A percentile compares a stretch with the other conserved stretches of the same genome.
phyloP scores from a whole-genome alignment of 306 rosid genomes.

The Alnus glutinosa region DNA sequence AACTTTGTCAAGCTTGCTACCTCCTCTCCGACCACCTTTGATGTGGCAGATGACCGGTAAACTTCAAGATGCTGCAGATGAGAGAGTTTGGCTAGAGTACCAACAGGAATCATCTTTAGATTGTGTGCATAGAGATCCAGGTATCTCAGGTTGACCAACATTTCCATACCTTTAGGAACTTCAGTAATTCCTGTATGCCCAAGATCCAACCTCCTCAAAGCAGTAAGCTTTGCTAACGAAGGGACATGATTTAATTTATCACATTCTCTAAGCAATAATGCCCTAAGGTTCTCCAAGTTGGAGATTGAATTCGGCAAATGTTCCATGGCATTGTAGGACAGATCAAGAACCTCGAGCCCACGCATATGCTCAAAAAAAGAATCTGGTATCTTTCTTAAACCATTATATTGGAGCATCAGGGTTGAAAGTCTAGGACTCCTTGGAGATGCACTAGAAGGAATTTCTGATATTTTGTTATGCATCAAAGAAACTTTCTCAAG shows the following conservation, averaged over 20 bases:
- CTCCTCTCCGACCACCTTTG: constrained; percentile 3
- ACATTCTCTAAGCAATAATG: constrained; percentile 16
- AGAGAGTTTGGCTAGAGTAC: neutral
- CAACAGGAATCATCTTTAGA: neutral
- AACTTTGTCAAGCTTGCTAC: constrained; percentile 13
- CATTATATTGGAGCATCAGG: neutral
- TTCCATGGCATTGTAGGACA: constrained; percentile 10
- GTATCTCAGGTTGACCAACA: constrained; percentile 8
- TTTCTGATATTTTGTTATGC: constrained; percentile 14
- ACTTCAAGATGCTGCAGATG: constrained; percentile 13
- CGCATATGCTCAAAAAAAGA: constrained; percentile 16
- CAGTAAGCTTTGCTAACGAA: neutral
- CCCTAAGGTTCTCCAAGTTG: constrained; percentile 15
- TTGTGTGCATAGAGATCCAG: neutral
- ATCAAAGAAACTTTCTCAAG: constrained; percentile 23
- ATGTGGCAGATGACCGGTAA: neutral
- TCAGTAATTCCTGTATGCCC: constrained; percentile 1
- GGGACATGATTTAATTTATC: constrained; percentile 2
- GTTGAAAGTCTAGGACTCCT: constrained; percentile 25
- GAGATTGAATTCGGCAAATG: constrained; percentile 21
- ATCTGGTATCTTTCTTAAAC: constrained; percentile 13
- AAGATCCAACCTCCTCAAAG: constrained; percentile 22
- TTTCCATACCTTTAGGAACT: constrained; percentile 25
- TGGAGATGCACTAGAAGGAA: neutral
- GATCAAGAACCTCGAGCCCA: constrained; percentile 22